phyloP scores from a whole-genome alignment of 495 filamentous ascomycete genomes.

The Collariella sp. region DNA sequence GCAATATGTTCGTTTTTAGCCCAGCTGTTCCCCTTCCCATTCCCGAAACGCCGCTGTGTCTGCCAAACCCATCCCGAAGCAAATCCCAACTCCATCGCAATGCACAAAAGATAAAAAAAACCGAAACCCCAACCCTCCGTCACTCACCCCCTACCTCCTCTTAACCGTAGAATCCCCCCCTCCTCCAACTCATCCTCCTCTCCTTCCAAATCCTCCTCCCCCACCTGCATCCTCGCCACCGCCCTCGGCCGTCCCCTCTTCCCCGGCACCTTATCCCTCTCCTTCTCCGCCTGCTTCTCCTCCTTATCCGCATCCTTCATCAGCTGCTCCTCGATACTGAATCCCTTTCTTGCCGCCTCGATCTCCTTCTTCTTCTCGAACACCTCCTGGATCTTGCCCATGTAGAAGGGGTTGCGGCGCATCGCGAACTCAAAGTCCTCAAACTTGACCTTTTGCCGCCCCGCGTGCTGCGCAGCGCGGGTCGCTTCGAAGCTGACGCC shows the following conservation, averaged over 20 bases:
- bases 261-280: not conserved
- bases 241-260: conserved; percentile 2
- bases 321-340: conserved; percentile 41
- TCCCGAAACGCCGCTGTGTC: not conserved
- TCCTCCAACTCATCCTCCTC: conserved; percentile 30
- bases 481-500: conserved; percentile 85
- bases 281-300: conserved; percentile 27
- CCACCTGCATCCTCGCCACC: conserved; percentile 8
- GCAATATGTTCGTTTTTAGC: no score
- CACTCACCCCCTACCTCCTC: conserved; percentile 9
- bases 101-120: not conserved
- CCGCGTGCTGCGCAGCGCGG: conserved; percentile 67
- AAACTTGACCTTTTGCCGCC: conserved; percentile 91
- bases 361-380: conserved; percentile 72
- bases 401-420: conserved; percentile 70
- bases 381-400: conserved; percentile 84
- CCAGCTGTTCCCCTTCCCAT: not conserved
- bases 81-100: conserved; percentile 5
- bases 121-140: not conserved
- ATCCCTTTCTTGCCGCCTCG: conserved; percentile 63
- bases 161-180: conserved; percentile 17
- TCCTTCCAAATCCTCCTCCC: conserved; percentile 31
- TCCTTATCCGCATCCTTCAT: conserved; percentile 35
- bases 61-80: not conserved
- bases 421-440: conserved; percentile 95